Conservation (phyloP, 176 grass and related monocot species). For the Aegilops speltoides region DNA sequence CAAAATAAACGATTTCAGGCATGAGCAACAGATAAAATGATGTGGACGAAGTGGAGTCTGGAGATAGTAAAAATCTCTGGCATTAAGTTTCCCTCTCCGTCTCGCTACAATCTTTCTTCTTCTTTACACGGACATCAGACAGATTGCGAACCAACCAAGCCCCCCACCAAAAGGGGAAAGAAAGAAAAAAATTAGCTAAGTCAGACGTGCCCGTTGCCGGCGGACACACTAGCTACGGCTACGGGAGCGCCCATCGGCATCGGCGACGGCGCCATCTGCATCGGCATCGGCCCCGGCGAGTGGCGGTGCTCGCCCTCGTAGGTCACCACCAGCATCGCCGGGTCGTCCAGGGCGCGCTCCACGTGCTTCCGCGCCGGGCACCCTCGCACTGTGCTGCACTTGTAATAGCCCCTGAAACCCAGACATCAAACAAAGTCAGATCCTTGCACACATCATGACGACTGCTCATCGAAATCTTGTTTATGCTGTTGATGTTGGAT, state of each 20-base stretch:
- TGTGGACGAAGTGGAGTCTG: neutral
- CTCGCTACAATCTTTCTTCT: constrained; percentile 38
- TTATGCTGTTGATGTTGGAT: neutral
- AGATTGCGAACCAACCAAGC: neutral
- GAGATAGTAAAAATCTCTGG: neutral
- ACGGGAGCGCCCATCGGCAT: neutral
- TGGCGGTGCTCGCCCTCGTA: constrained; percentile 95
- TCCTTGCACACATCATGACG: neutral
- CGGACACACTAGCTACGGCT: constrained; percentile 21
- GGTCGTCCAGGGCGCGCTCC: constrained; percentile 92
- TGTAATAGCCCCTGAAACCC: constrained; percentile 75
- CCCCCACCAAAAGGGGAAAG: neutral
- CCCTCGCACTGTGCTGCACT: constrained; percentile 82
- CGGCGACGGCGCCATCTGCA: neutral
- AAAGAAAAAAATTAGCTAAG: neutral
- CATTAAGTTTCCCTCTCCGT: constrained; percentile 5
- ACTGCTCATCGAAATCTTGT: neutral
- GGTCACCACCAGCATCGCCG: constrained; percentile 87
- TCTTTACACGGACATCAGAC: constrained; percentile 47
- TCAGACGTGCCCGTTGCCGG: constrained; percentile 32
- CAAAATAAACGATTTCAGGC: too few relatives aligned
- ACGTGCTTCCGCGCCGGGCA: constrained; percentile 96
- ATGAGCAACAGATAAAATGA: neutral
- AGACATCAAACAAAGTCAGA: rapidly evolving
- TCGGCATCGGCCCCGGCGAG: constrained; percentile 25